Percentiles rank a stretch among this genome's conserved stretches.
These are phyloP conservation scores for Sistotremastrum niveocremeum DNA, from an alignment of 768 basidiomycete species.

Conservation along the genomic window DNA sequence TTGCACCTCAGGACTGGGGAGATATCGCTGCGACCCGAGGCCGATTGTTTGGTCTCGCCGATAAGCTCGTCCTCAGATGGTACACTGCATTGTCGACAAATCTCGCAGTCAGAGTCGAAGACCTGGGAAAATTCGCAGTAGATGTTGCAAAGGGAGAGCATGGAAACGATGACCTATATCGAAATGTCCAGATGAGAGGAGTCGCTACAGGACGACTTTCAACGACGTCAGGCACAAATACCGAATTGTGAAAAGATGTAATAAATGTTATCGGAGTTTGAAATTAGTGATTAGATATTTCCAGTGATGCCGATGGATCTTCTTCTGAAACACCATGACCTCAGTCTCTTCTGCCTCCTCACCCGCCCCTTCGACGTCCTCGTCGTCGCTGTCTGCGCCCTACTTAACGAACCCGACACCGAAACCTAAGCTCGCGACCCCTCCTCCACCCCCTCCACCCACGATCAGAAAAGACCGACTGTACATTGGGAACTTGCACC, in stretches of 20 bases:
- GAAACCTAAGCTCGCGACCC: background rate
- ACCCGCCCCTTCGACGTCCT: background rate
- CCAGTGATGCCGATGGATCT: no score
- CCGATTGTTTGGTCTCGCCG: constrained; percentile 11
- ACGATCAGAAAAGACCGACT: constrained; percentile 48
- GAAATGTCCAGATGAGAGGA: constrained; percentile 5
- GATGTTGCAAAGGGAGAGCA: constrained; percentile 11
- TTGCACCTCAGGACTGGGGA: constrained; percentile 16
- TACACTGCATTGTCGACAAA: constrained; percentile 5
- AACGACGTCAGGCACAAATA: no score
- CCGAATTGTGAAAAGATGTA: no score
- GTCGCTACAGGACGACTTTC: no score
- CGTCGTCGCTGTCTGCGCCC: background rate
- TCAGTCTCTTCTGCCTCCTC: no score
- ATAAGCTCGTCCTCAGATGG: constrained; percentile 9
- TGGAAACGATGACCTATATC: constrained; percentile 10
- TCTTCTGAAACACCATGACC: no score
- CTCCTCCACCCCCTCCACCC: background rate
- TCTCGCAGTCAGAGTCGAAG: constrained; percentile 10
- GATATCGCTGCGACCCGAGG: constrained; percentile 14
- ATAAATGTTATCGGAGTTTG: no score
- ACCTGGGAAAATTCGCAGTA: constrained; percentile 9
- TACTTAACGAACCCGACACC: background rate
- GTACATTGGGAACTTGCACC: constrained; percentile 82
- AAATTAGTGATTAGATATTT: no score